Conservation (phyloP, 208 protist genomes). For the Sergeia podlipaevii region DNA sequence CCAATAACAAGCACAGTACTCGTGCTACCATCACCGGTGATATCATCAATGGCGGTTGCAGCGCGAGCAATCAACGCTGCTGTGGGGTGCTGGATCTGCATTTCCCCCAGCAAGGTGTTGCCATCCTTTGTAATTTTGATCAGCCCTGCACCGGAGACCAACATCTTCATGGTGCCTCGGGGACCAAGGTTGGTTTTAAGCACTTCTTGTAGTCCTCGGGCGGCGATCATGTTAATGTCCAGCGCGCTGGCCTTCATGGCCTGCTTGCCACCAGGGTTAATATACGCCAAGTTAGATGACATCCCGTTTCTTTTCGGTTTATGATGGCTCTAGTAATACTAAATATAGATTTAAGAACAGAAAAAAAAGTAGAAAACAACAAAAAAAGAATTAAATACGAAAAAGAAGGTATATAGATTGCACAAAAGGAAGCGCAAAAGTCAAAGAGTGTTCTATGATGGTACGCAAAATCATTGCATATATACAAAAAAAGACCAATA, state of each 20-base stretch:
- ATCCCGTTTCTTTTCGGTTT: slow-evolving; percentile 15
- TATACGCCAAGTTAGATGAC: slow-evolving; percentile 81
- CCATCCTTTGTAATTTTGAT: slow-evolving; percentile 99
- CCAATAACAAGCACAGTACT: slow-evolving; percentile 99
- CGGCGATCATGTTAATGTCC: slow-evolving; percentile 98
- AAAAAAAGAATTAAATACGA: slow-evolving; percentile 4
- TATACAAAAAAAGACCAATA: no score
- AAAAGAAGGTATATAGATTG: neutral
- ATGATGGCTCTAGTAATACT: neutral
- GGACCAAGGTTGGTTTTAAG: slow-evolving; percentile 99
- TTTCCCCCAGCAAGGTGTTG: slow-evolving; percentile 98
- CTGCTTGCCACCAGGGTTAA: slow-evolving; percentile 88
- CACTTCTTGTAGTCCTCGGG: slow-evolving; percentile 97
- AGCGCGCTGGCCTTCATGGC: slow-evolving; percentile 88
- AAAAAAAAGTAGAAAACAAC: neutral
- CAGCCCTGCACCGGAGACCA: slow-evolving; percentile 98
- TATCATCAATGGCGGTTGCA: slow-evolving; percentile 99
- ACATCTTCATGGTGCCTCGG: slow-evolving; percentile 99
- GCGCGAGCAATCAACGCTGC: slow-evolving; percentile 98
- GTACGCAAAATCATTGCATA: no score
- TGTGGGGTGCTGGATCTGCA: slow-evolving; percentile 99
- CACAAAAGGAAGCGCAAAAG: neutral
- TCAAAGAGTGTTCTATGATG: neutral
- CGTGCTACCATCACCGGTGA: slow-evolving; percentile 99
- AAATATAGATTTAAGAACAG: neutral